Base-by-base conservation (phyloP, 2,329 filamentous ascomycete species). In the Plectosphaerella cucumerina region DNA sequence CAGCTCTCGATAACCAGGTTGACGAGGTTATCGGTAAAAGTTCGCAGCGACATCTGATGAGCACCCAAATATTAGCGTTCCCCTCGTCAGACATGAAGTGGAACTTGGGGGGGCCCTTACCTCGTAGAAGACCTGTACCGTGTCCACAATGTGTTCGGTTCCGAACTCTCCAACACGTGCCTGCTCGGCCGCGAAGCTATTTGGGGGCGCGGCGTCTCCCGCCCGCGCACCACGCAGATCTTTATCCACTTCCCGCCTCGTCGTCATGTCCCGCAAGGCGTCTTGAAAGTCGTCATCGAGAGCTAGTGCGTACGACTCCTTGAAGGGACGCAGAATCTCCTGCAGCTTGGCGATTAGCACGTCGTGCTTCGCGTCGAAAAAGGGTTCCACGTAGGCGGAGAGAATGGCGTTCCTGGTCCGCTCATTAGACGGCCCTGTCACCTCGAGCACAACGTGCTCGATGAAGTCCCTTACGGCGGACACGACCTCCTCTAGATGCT, bases 1-100 rank as follows among this genome's bases (percentile, higher is more conserved):
- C 73, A 77, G 31, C 72, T 73, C 55, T 80, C 77, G 1, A 77
- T 64, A 0, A 69, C 76, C 1, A 78, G 62, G n/a, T 69, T 75
- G 17, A 72, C 65, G 10, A 80, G 62, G 18, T 77, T 77, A 4
- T 80, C 72, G 3, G 72, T 64, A 45, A 80, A 77, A 0, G 69
- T 73, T 12, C 70, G 57, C 3, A 72, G 62, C 2, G 72, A 69
- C 58, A 72, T 69, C 71, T 75, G 6, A n/a, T 6, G 17, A n/a
- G 35, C 35, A 31, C 12, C 26, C 9, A 10, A 14, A n/a, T n/a
- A 17, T 37, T 15, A 37, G 35, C n/a, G n/a, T 5, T 6, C 6
- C 5, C 14, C 14, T 12, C 35, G 3, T 12, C 15, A 6, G 14
- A 37, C 9, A 37, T 23, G 15, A 22, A 9, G n/a, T 47, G n/a